phyloP scores from a whole-genome alignment of 176 grass and related monocot genomes.

The Secale cereale region DNA sequence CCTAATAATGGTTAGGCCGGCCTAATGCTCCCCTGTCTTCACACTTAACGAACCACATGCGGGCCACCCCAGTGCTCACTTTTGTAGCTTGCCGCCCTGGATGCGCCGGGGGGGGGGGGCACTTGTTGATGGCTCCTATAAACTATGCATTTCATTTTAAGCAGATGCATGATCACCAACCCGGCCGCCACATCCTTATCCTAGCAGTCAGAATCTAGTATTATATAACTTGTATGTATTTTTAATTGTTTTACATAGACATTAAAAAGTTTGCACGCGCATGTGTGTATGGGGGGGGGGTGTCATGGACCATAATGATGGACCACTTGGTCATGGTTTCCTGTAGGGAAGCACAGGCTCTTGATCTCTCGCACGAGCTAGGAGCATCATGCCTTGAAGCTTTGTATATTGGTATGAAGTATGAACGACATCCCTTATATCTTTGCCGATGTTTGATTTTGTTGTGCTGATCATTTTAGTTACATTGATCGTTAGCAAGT shows the following conservation, averaged over 20 bases:
- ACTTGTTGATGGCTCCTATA: conserved; percentile 29
- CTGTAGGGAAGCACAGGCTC: conserved; percentile 29
- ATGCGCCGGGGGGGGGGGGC: conserved; percentile 46
- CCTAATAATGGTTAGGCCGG: conserved; percentile 34
- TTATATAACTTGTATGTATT: not conserved
- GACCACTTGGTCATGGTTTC: conserved; percentile 38
- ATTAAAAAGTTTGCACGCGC: conserved; percentile 16
- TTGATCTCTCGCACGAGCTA: not conserved
- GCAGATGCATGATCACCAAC: conserved; percentile 27
- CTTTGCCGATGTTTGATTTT: not conserved
- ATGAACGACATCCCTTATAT: not conserved
- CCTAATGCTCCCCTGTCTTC: conserved; percentile 28
- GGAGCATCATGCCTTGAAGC: not conserved
- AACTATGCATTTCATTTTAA: not conserved
- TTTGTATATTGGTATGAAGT: not conserved
- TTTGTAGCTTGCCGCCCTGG: conserved; percentile 15
- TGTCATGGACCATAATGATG: conserved; percentile 30
- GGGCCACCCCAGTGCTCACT: conserved; percentile 27
- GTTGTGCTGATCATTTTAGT: not conserved
- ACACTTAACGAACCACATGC: conserved; percentile 27
- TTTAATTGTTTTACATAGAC: not conserved
- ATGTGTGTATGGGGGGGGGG: not conserved
- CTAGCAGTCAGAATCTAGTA: conserved; percentile 39
- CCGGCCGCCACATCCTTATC: conserved; percentile 41
- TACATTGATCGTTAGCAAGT: not conserved